A percentile compares a stretch with the other conserved stretches of the same genome.
Conservation (phyloP, 2,329 filamentous ascomycete genomes). For the Macrophomina phaseolina region DNA sequence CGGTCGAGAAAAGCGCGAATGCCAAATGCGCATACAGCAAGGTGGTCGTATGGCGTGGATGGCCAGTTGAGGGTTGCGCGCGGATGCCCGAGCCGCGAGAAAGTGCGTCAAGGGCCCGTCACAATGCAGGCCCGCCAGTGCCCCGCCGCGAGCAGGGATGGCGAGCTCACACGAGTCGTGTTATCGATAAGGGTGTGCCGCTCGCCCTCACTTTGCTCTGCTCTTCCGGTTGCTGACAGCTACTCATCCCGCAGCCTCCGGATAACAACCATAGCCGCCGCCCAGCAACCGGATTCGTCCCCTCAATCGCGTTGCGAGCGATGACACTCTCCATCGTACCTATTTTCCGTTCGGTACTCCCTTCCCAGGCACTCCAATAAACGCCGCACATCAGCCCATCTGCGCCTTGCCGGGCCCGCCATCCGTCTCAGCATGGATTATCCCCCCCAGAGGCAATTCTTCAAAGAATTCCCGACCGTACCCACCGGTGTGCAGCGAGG, state of each 20-base stretch:
- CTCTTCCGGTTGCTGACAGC: slow-evolving; percentile 28
- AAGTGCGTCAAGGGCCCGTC: slow-evolving; percentile 22
- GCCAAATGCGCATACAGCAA: slow-evolving; percentile 10
- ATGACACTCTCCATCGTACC: not conserved
- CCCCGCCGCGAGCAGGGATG: slow-evolving; percentile 14
- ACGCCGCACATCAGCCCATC: not conserved
- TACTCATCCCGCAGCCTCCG: slow-evolving; percentile 33
- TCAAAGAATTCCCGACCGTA: slow-evolving; percentile 28
- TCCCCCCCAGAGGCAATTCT: not conserved
- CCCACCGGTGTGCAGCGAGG: slow-evolving; percentile 36
- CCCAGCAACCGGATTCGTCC: not conserved
- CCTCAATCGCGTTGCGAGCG: not conserved
- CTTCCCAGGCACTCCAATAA: not conserved
- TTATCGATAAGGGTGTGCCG: slow-evolving; percentile 9
- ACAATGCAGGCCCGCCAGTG: slow-evolving; percentile 2
- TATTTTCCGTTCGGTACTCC: not conserved
- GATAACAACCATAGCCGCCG: not conserved
- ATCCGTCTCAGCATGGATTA: slow-evolving; percentile 8
- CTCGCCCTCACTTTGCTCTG: not conserved
- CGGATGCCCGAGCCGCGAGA: slow-evolving; percentile 18
- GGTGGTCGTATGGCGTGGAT: not conserved
- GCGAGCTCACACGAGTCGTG: slow-evolving; percentile 17
- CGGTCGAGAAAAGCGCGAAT: not conserved
- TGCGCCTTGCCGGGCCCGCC: not conserved
- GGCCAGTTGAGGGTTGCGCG: slow-evolving; percentile 5